Evolutionary conservation across 2,329 filamentous ascomycete species (phyloP).

Genomic region (Phoma sp.): DNA sequence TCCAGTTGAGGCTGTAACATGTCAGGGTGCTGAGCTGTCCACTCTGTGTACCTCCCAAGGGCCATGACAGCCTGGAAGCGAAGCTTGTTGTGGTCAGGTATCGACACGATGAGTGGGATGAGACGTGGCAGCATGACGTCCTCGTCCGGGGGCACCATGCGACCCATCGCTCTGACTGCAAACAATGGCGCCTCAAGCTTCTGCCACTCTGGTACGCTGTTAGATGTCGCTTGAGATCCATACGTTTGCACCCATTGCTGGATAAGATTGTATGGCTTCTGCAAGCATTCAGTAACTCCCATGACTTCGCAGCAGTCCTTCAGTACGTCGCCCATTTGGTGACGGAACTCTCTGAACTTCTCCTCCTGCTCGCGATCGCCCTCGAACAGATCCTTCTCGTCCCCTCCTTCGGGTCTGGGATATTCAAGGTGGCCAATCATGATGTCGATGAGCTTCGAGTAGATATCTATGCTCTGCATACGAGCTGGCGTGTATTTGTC

Average conservation of each 20-base stretch:
- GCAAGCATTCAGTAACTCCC: conserved; percentile 87
- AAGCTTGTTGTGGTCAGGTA: conserved; percentile 96
- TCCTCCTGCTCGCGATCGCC: conserved; percentile 96
- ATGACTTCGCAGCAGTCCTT: conserved; percentile 98
- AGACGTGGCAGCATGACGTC: conserved; percentile 85
- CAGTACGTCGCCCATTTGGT: conserved; percentile 95
- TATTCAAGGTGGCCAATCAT: conserved; percentile 91
- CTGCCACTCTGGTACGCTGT: conserved; percentile 91
- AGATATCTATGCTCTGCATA: conserved; percentile 78
- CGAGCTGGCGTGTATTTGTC: conserved; percentile 88
- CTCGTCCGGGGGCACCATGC: conserved; percentile 93
- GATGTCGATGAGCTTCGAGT: conserved; percentile 88
- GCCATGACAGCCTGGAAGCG: conserved; percentile 99
- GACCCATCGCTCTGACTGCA: conserved; percentile 92
- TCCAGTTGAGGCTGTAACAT: conserved; percentile 91
- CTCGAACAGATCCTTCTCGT: conserved; percentile 86
- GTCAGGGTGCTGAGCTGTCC: conserved; percentile 93
- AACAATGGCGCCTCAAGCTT: conserved; percentile 94
- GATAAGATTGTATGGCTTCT: conserved; percentile 85
- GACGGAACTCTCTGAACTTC: conserved; percentile 94
- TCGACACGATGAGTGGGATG: conserved; percentile 91
- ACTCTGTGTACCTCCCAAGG: conserved; percentile 93
- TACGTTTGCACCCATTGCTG: conserved; percentile 87
- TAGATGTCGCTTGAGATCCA: conserved; percentile 73
- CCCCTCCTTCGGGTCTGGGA: conserved; percentile 74